Evolutionary conservation across 139 green algal species (phyloP).

Genomic region (Chlorokybus atmophyticus): DNA sequence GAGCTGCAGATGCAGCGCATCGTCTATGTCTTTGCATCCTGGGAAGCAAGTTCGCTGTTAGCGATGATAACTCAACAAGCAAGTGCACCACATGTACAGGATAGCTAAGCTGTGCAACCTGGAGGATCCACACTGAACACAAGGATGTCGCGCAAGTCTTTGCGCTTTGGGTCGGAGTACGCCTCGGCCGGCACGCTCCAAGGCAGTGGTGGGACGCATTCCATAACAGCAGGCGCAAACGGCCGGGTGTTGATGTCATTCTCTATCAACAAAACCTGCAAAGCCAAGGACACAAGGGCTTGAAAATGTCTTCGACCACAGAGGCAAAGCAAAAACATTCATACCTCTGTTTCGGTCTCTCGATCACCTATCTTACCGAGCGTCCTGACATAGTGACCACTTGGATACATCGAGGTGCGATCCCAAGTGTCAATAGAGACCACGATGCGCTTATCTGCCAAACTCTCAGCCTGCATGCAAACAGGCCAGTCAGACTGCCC

Average conservation of each 20-base stretch:
- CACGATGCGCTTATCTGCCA: conserved; percentile 36
- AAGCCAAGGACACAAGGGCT: background rate
- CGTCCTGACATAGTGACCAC: conserved; percentile 37
- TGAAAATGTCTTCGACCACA: background rate
- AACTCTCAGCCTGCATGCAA: background rate
- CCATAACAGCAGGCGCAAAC: conserved; percentile 64
- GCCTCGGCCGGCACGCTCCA: conserved; percentile 42
- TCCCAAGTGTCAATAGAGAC: conserved; percentile 40
- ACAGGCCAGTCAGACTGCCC: background rate
- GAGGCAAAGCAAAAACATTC: background rate
- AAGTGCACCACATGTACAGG: too few species aligned
- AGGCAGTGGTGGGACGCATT: conserved; percentile 81
- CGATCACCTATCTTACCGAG: conserved; percentile 35
- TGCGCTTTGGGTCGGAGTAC: conserved; percentile 9
- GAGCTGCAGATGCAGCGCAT: conserved; percentile 33
- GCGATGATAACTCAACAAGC: conserved; percentile 5
- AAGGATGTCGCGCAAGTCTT: conserved; percentile 23
- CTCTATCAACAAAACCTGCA: conserved; percentile 34
- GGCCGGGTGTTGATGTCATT: conserved; percentile 33
- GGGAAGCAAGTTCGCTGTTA: conserved; percentile 1
- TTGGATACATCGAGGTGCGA: conserved; percentile 9
- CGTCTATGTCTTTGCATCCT: conserved; percentile 40
- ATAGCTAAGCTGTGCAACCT: too few species aligned
- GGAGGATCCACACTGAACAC: conserved; percentile 35
- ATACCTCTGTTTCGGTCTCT: conserved; percentile 64